Evolutionary conservation across 768 basidiomycete species (phyloP), one percentile per base, ranked within the genome.

Genomic region (Termitomyces sp.): DNA sequence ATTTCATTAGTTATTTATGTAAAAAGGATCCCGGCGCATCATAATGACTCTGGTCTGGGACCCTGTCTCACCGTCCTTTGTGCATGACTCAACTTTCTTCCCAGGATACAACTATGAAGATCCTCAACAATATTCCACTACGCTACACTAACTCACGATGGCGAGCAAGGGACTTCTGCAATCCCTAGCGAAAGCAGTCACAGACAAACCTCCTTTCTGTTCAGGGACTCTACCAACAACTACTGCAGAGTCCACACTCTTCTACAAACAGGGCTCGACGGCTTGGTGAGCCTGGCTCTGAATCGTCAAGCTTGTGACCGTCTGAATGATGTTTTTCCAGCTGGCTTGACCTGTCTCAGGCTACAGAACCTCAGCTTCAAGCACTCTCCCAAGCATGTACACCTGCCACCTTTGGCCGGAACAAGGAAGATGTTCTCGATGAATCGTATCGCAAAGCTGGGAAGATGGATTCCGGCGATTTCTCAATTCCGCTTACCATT

Each of bases 371-470:
- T 6, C 22, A 64, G 9, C 61, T 69, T 32, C 57, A 68, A n/a
- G 40, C 58, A 4, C 72, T 81, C 7, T 58, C 68, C 0, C 47
- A 59, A 0, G 73, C 74, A 1, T 79, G 79, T 59, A 61, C 74
- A 4, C 76, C 72, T 0, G 79, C 79, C 5, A 70, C 74, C 1
- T 82, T 79, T 49, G 79, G 80, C 4, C 37, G 53, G 0, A 64
- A 69, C 22, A 53, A 72, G 6, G 36, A 37, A 37, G 14, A 37
- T 37, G 36, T 37, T 16, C 36, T 37, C 4, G 80, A 81, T 59
- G 76, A 79, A 48, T 65, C 72, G 5, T 82, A 80, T 58, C 69
- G 79, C n/a, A 80, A 78, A 58, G 78, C 76, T 0, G 71, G 77
- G 2, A 81, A 81, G 66, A 62, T 82, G 62, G 76, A 79, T 49